These are phyloP conservation scores for Pleodorina starrii DNA, from an alignment of 139 green algal genomes.

Conservation along the genomic window DNA sequence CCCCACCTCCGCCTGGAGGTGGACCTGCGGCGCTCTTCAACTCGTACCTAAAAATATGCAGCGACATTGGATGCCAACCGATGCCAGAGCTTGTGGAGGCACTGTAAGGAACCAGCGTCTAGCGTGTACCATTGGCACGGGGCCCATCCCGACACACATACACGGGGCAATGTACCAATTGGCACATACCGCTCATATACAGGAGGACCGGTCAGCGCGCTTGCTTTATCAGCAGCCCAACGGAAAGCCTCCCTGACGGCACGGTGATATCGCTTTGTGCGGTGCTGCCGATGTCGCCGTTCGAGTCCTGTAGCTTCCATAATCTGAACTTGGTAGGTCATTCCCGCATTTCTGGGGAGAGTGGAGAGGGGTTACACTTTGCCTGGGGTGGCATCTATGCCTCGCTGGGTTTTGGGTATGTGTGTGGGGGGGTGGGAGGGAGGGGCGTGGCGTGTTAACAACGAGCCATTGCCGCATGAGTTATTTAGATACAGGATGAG, in stretches of 20 bases:
- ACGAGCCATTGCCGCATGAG: background rate
- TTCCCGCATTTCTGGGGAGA: background rate
- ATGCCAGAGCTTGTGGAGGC: conserved; percentile 28
- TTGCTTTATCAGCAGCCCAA: conserved; percentile 57
- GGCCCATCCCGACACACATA: background rate
- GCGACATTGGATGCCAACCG: background rate
- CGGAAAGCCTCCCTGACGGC: conserved; percentile 53
- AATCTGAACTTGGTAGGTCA: conserved; percentile 55
- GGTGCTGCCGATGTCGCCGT: conserved; percentile 49
- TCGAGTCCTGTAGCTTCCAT: conserved; percentile 59
- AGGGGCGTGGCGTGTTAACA: background rate
- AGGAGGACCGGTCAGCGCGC: conserved; percentile 48
- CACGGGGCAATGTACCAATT: too few species aligned
- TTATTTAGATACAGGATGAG: too few species aligned
- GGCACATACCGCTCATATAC: background rate
- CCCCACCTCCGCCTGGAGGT: conserved; percentile 13
- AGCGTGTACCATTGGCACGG: conserved; percentile 4
- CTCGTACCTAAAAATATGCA: conserved; percentile 48
- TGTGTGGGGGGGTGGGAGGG: too few species aligned
- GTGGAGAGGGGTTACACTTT: background rate
- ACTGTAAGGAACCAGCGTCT: background rate
- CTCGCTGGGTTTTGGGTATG: background rate
- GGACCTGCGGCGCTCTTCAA: background rate
- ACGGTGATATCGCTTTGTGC: conserved; percentile 62
- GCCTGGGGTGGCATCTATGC: background rate